Evolutionary conservation across 129 eudicot genomes (phyloP).

Genomic region (Pulicaria dysenterica): DNA sequence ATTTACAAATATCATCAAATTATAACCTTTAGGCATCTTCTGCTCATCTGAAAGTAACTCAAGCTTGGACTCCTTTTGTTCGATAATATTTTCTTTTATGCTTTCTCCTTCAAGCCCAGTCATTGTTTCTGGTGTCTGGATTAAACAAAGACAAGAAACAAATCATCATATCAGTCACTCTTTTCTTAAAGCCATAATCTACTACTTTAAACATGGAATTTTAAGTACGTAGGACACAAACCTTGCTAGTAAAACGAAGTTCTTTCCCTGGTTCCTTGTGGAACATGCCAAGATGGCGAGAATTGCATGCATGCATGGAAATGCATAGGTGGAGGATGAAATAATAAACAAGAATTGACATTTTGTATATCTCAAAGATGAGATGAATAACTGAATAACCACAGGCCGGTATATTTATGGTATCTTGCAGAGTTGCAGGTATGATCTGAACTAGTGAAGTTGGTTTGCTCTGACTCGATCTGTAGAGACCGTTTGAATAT

Average conservation of each 20-base stretch:
- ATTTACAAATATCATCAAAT: background rate
- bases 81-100: background rate
- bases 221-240: constrained; percentile 24
- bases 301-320: constrained; percentile 67
- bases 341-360: constrained; percentile 46
- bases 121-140: constrained; percentile 10
- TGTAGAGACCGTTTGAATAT: constrained; percentile 16
- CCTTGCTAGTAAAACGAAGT: constrained; percentile 33
- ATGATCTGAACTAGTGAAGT: constrained; percentile 30
- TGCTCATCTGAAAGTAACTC: constrained; percentile 6
- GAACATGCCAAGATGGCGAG: constrained; percentile 40
- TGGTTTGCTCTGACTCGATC: constrained; percentile 28
- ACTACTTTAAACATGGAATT: background rate
- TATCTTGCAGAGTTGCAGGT: constrained; percentile 10
- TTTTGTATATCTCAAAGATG: constrained; percentile 15
- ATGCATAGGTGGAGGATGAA: constrained; percentile 44
- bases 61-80: constrained; percentile 20
- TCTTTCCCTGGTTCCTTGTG: constrained; percentile 23
- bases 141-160: background rate
- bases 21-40: constrained; percentile 30
- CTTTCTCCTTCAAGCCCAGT: constrained; percentile 22
- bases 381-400: background rate
- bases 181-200: background rate
- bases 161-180: background rate
- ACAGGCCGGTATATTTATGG: constrained; percentile 15